These are phyloP conservation scores for Amanita pseudoporphyria DNA, from an alignment of 768 basidiomycete genomes.

Conservation along the genomic window DNA sequence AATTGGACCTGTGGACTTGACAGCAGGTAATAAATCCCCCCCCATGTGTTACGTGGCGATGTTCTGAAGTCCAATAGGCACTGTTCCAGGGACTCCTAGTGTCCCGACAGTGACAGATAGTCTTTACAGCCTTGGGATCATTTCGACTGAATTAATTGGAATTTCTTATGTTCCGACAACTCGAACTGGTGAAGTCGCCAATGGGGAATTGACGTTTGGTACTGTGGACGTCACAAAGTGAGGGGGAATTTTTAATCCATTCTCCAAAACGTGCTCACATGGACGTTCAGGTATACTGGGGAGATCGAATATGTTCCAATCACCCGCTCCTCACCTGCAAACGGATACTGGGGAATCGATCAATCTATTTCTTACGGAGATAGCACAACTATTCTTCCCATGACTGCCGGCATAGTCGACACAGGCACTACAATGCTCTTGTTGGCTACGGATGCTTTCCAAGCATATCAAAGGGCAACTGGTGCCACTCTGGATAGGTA, in stretches of 20 bases:
- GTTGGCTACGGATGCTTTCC: slow-evolving; percentile 50
- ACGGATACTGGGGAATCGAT: slow-evolving; percentile 44
- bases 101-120: slow-evolving; percentile 54
- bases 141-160: slow-evolving; percentile 35
- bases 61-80: slow-evolving; percentile 13
- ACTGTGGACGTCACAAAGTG: slow-evolving; percentile 39
- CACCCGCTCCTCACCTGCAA: slow-evolving; percentile 32
- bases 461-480: slow-evolving; percentile 42
- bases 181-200: slow-evolving; percentile 18
- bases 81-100: slow-evolving; percentile 26
- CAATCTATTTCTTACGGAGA: slow-evolving; percentile 35
- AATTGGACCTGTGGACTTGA: slow-evolving; percentile 44
- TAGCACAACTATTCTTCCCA: slow-evolving; percentile 21
- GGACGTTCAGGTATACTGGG: slow-evolving; percentile 15
- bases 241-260: slow-evolving; percentile 19
- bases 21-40: slow-evolving; percentile 14
- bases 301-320: slow-evolving; percentile 25
- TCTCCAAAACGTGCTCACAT: slow-evolving; percentile 26
- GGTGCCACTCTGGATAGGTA: slow-evolving; percentile 42
- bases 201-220: slow-evolving; percentile 51
- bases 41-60: no score
- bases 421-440: slow-evolving; percentile 46
- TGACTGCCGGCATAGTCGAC: slow-evolving; percentile 39
- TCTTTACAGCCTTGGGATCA: slow-evolving; percentile 36
- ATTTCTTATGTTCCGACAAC: slow-evolving; percentile 46